Conservation (phyloP, 305 asterid genomes). For the Plantago lanceolata region DNA sequence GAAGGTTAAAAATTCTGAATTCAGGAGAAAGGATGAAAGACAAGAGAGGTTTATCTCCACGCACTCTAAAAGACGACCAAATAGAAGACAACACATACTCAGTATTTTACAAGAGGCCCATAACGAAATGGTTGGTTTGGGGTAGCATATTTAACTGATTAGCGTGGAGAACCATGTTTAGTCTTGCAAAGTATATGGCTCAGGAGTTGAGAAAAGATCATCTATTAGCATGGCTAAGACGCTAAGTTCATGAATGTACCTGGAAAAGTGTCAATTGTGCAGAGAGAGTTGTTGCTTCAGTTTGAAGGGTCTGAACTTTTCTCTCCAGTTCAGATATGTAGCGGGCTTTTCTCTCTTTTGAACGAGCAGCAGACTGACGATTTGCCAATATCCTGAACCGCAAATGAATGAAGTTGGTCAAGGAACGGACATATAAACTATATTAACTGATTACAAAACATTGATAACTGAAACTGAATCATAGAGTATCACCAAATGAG, state of each 20-base stretch:
- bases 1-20: no score
- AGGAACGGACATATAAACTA: not conserved
- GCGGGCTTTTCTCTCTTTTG: constrained; percentile 66
- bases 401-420: constrained; percentile 8
- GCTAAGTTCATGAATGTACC: constrained; percentile 29
- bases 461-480: not conserved
- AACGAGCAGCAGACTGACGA: constrained; percentile 72
- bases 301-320: constrained; percentile 69
- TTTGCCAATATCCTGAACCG: constrained; percentile 58
- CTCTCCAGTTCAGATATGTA: constrained; percentile 65
- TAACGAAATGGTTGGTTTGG: not conserved
- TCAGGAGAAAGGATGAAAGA: no score
- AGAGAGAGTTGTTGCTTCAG: constrained; percentile 73
- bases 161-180: not conserved
- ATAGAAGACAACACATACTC: constrained; percentile 1
- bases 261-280: constrained; percentile 64
- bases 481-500: no score
- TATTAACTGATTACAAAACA: not conserved
- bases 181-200: not conserved
- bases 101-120: not conserved
- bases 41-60: not conserved
- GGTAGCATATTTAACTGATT: not conserved
- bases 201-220: not conserved
- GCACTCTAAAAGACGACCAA: not conserved
- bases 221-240: no score